Evolutionary conservation across 371 early-diverging fungal genomes (phyloP).

Genomic region (Mucor piriformis): DNA sequence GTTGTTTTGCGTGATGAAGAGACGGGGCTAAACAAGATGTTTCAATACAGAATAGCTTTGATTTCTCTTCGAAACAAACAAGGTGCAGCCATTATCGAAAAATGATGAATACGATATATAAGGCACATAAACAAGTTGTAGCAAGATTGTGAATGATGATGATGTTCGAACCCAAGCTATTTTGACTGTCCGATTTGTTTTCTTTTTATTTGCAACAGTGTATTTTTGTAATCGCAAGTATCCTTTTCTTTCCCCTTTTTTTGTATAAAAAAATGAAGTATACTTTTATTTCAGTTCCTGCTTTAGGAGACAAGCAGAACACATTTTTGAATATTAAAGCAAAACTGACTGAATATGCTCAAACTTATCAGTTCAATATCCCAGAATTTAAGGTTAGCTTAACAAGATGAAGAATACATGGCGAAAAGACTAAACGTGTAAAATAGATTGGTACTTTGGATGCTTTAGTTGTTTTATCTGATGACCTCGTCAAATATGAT

Average conservation of each 20-base stretch:
- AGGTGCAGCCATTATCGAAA: background rate
- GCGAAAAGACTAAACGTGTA: background rate
- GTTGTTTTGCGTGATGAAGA: no score
- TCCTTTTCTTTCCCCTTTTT: background rate
- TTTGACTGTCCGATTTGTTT: constrained; percentile 1
- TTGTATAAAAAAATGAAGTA: constrained; percentile 39
- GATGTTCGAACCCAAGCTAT: background rate
- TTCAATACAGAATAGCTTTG: no score
- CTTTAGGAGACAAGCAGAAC: constrained; percentile 49
- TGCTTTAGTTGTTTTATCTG: constrained; percentile 85
- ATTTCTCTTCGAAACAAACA: no score
- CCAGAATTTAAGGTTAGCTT: constrained; percentile 61
- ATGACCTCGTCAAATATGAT: constrained; percentile 90
- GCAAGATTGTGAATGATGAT: background rate
- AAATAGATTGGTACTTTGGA: constrained; percentile 93
- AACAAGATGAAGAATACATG: background rate
- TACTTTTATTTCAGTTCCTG: constrained; percentile 55
- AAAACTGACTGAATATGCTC: constrained; percentile 48
- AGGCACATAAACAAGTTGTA: background rate
- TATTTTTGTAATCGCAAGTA: background rate
- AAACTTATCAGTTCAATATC: constrained; percentile 37
- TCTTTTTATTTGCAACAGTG: constrained; percentile 3
- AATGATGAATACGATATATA: background rate
- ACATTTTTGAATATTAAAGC: constrained; percentile 48
- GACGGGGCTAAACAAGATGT: no score